These are phyloP conservation scores for Fusarium redolens DNA, from an alignment of 2,329 filamentous ascomycete genomes.

Conservation along the genomic window DNA sequence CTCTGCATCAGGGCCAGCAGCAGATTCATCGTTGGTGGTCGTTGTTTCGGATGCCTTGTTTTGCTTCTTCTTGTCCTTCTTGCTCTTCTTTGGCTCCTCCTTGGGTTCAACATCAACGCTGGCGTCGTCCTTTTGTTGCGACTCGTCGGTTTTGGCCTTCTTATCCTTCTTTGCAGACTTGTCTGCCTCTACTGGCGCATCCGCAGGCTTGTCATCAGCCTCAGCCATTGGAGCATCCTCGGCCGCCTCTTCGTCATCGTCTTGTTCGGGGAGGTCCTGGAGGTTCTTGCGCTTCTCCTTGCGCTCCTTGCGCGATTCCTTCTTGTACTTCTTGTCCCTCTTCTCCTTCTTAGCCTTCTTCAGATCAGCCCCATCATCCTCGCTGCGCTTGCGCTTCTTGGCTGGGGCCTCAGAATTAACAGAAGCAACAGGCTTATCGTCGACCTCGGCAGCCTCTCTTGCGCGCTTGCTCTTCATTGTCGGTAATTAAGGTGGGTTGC, in stretches of 20 bases:
- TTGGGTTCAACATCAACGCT: conserved; percentile 40
- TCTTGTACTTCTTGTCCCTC: conserved; percentile 50
- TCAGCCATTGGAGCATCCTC: conserved; percentile 43
- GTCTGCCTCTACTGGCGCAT: conserved; percentile 30
- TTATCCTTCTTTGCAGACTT: conserved; percentile 45
- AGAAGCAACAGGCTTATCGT: conserved; percentile 42
- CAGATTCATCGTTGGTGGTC: conserved; percentile 16
- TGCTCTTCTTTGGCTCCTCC: conserved; percentile 49
- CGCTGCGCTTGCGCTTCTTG: conserved; percentile 54
- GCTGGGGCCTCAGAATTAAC: conserved; percentile 41
- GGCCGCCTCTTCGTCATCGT: conserved; percentile 40
- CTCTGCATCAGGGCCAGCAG: conserved; percentile 18
- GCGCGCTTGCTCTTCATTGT: conserved; percentile 55
- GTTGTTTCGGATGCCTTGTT: conserved; percentile 41
- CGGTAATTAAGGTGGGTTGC: conserved; percentile 1
- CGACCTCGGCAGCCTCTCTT: conserved; percentile 47
- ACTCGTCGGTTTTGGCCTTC: conserved; percentile 44
- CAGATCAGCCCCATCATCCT: conserved; percentile 42
- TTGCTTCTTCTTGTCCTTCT: conserved; percentile 46
- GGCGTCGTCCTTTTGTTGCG: conserved; percentile 25
- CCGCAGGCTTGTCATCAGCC: conserved; percentile 36
- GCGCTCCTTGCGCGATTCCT: conserved; percentile 54
- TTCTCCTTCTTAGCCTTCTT: conserved; percentile 52
- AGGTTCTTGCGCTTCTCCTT: conserved; percentile 56
- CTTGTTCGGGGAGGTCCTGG: conserved; percentile 51